These are phyloP conservation scores for Acorus gramineus DNA, from an alignment of 106 monocot genomes.

Conservation along the genomic window DNA sequence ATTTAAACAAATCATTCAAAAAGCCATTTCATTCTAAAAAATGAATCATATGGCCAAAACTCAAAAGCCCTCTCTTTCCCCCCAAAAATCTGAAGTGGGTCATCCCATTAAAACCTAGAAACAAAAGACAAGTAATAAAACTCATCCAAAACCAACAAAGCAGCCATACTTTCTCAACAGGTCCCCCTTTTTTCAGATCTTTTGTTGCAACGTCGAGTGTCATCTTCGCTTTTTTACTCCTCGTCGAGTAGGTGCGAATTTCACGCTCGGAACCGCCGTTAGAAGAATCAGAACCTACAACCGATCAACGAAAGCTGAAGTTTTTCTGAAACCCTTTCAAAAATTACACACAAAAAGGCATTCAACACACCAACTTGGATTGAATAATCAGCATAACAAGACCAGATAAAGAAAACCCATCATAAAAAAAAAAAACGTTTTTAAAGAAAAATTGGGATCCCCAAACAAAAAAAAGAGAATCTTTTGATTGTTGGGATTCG, in stretches of 20 bases:
- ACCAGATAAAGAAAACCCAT: too few species aligned
- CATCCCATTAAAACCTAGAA: not conserved
- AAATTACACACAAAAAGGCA: too few species aligned
- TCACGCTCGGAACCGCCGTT: conserved; percentile 3
- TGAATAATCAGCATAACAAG: too few species aligned
- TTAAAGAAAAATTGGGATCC: too few species aligned
- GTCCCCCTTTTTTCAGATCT: conserved; percentile 2
- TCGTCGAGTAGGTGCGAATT: conserved; percentile 9
- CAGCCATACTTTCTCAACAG: conserved; percentile 15
- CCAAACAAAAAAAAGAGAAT: too few species aligned
- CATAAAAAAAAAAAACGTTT: too few species aligned
- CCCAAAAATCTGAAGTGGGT: not conserved
- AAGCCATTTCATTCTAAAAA: not conserved
- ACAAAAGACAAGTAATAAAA: not conserved
- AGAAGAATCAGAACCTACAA: conserved; percentile 4
- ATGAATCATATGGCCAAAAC: not conserved
- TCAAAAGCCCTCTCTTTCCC: too few species aligned
- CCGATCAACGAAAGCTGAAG: too few species aligned
- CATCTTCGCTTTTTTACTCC: conserved; percentile 36
- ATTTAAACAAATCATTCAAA: not conserved
- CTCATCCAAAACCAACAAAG: not conserved
- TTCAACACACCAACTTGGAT: too few species aligned
- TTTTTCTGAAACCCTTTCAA: too few species aligned
- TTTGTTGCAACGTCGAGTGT: conserved; percentile 4
- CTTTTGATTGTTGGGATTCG: too few species aligned